These are phyloP conservation scores for Apium graveolens DNA, from an alignment of 129 eudicot species.

Conservation along the genomic window DNA sequence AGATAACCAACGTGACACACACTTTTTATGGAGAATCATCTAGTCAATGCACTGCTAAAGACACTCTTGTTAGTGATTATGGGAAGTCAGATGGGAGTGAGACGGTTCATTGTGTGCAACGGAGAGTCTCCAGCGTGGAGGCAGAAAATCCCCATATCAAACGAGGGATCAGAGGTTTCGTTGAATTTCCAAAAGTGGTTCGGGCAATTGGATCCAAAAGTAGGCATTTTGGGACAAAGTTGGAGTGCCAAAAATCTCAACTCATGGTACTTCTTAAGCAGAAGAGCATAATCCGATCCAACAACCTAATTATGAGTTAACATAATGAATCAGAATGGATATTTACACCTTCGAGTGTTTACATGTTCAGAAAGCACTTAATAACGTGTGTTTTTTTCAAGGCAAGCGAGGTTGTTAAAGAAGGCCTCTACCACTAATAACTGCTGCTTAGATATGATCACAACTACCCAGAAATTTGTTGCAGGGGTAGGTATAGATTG, in stretches of 20 bases:
- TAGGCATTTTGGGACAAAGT: constrained; percentile 42
- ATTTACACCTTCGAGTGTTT: background rate
- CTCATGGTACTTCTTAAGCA: constrained; percentile 58
- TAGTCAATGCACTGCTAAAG: background rate
- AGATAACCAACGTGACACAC: background rate
- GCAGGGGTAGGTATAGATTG: background rate
- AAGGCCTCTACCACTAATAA: background rate
- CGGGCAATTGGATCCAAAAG: constrained; percentile 56
- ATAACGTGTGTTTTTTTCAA: background rate
- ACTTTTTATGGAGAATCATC: constrained; percentile 11
- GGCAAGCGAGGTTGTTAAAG: background rate
- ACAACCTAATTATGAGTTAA: constrained; percentile 40
- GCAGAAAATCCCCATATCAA: constrained; percentile 78
- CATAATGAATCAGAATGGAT: background rate
- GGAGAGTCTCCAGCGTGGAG: constrained; percentile 27
- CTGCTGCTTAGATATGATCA: background rate
- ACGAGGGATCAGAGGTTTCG: constrained; percentile 76
- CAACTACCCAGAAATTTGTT: background rate
- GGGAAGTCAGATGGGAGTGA: background rate
- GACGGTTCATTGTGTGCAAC: constrained; percentile 17
- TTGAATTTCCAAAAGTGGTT: constrained; percentile 66
- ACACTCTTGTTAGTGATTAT: background rate
- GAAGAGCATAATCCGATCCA: constrained; percentile 39
- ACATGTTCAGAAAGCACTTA: background rate
- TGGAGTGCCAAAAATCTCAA: constrained; percentile 80